Evolutionary conservation across 768 basidiomycete species (phyloP), one percentile per base, ranked within the genome.

Genomic region (Pulveroboletus ravenelii): DNA sequence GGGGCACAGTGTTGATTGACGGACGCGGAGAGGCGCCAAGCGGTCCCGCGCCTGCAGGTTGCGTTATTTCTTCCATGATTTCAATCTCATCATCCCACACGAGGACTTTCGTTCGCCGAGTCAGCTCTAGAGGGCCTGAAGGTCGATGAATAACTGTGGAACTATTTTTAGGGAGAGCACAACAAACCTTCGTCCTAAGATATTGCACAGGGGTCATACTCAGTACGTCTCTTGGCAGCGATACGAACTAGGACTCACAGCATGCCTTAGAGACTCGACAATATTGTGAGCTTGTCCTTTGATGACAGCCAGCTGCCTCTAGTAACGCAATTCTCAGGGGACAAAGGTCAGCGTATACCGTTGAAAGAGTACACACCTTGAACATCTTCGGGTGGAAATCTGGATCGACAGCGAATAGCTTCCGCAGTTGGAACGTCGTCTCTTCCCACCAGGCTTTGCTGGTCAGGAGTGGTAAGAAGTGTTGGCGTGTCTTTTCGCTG

Each of bases 221-320:
- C 30, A 59, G 36, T 32, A 35, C 3, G 9, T 31, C 41, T 40
- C 29, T 41, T 35, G 8, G 25, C 13, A n/a, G 13, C 15, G 12
- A 39, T 40, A 29, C 20, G n/a, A 60, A 48, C 29, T 34, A 43
- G 25, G 10, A 74, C 84, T 65, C 62, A 89, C 89, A 17, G 72
- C 63, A 63, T 93, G 90, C 59, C 78, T 84, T 45, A 93, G 70
- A 2, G 88, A 91, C 64, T 93, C 87, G 2, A 93, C 78, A 34
- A 94, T 86, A 59, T 93, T 93, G 80, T 85, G 91, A 37, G 88
- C 92, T 64, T 94, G 92, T 12, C 90, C 92, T 70, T 94, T 94
- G 52, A 95, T 85, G 5, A 95, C 90, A n/a, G 90, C 85, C 49
- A 94, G 69, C 76, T 95, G 93, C 53, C 86, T 76, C 86, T 89